These are phyloP conservation scores for Apiospora koreana DNA, from an alignment of 2,329 filamentous ascomycete genomes.

Conservation along the genomic window DNA sequence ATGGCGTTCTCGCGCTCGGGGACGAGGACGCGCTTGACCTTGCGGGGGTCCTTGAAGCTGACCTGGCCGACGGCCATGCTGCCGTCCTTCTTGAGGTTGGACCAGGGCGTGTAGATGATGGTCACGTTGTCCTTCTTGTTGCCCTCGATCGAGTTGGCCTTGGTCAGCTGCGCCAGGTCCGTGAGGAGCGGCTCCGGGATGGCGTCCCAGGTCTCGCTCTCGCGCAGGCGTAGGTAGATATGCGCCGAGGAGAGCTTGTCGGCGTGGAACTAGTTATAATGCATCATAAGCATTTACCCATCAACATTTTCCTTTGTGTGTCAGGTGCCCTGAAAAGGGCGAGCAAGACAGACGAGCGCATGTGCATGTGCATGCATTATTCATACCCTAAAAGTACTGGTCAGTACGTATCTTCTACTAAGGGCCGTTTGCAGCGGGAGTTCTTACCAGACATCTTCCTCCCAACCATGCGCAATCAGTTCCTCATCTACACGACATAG, in stretches of 20 bases:
- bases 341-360: not conserved
- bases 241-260: constrained; percentile 97
- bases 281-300: not conserved
- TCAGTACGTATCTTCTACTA: not conserved
- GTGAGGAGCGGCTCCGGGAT: constrained; percentile 74
- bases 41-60: constrained; percentile 85
- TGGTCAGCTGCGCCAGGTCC: constrained; percentile 96
- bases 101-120: constrained; percentile 96
- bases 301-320: not conserved
- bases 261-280: constrained; percentile 74
- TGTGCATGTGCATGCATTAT: not conserved
- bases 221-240: constrained; percentile 84
- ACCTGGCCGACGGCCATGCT: constrained; percentile 96
- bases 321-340: not conserved
- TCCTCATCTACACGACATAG: constrained; percentile 73
- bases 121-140: constrained; percentile 99
- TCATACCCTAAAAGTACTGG: constrained; percentile 28
- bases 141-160: constrained; percentile 98
- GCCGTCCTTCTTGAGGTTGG: constrained; percentile 92
- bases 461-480: constrained; percentile 89
- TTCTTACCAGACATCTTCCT: constrained; percentile 88
- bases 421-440: not conserved
- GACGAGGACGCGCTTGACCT: constrained; percentile 82
- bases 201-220: constrained; percentile 80
- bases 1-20: constrained; percentile 81